phyloP scores from a whole-genome alignment of 2,329 filamentous ascomycete genomes.

The Cladosporium sp. region DNA sequence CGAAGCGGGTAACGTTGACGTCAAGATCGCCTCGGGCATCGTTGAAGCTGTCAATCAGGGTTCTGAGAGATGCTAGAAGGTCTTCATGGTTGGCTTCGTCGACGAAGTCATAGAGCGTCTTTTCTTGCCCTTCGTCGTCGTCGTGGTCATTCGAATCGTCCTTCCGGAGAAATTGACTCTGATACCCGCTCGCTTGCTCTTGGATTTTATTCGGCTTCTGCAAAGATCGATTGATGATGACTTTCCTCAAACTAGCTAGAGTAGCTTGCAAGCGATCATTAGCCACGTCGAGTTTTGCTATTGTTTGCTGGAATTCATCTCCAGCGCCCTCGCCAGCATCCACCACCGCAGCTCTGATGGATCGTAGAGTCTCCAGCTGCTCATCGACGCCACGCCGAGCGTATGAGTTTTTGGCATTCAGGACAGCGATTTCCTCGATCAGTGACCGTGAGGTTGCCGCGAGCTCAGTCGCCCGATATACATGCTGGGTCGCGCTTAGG shows the following conservation, averaged over 20 bases:
- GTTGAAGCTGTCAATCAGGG: constrained; percentile 67
- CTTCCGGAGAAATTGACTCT: not conserved
- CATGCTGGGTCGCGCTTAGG: constrained; percentile 68
- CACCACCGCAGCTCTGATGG: constrained; percentile 40
- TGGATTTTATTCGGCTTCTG: constrained; percentile 44
- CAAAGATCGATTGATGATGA: constrained; percentile 61
- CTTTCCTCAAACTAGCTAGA: constrained; percentile 61
- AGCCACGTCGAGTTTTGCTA: constrained; percentile 56
- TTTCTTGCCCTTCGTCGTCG: too few relatives aligned
- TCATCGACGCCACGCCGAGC: constrained; percentile 40
- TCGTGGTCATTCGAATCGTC: too few relatives aligned
- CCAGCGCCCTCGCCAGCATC: constrained; percentile 39
- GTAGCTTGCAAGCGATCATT: constrained; percentile 62
- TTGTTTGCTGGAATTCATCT: constrained; percentile 40
- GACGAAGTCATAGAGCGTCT: constrained; percentile 70
- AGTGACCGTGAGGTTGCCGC: constrained; percentile 70
- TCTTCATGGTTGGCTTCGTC: constrained; percentile 66
- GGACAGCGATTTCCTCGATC: constrained; percentile 72
- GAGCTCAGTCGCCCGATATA: constrained; percentile 83
- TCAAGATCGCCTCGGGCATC: constrained; percentile 59
- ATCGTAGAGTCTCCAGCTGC: constrained; percentile 41
- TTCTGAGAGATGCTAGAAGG: constrained; percentile 63
- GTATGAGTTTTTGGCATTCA: constrained; percentile 51
- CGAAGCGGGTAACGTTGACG: constrained; percentile 60
- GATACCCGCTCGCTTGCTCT: not conserved